Percentiles rank a stretch among this genome's conserved stretches.
phyloP scores from a whole-genome alignment of 2,329 filamentous ascomycete genomes.

The Arthrobotrys entomopaga region DNA sequence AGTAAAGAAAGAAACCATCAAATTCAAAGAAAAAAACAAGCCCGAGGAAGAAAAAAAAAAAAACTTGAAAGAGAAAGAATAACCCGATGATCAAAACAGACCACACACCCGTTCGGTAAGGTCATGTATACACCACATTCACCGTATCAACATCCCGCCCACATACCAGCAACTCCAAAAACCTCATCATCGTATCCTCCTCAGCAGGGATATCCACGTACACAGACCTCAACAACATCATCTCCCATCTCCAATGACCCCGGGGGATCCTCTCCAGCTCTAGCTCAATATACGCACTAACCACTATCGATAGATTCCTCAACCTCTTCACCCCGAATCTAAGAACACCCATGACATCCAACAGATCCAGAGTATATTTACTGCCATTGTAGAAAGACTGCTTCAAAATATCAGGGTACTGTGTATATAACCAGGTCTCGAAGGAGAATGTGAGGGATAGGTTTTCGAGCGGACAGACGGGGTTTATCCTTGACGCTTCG shows the following conservation, averaged over 20 bases:
- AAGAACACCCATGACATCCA: background rate
- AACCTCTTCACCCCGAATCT: background rate
- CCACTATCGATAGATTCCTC: background rate
- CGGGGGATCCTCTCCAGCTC: background rate
- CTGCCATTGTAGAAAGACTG: too few species aligned
- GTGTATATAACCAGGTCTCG: too few species aligned
- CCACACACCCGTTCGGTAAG: background rate
- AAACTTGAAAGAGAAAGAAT: background rate
- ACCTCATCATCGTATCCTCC: too few species aligned
- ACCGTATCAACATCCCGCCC: too few species aligned
- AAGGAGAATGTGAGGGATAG: background rate
- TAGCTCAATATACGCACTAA: background rate
- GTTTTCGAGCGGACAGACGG: conserved; percentile 8
- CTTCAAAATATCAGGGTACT: too few species aligned
- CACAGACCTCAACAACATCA: background rate
- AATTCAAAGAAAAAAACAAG: background rate
- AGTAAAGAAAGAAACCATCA: background rate
- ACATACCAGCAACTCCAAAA: background rate
- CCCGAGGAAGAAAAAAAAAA: background rate
- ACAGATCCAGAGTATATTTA: background rate
- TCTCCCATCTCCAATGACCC: conserved; percentile 3
- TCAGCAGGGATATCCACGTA: too few species aligned
- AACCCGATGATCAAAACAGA: too few species aligned
- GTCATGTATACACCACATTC: background rate
- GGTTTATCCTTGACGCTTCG: background rate